These are phyloP conservation scores for Monilinia polystroma DNA, from an alignment of 2,329 filamentous ascomycete species.

Conservation along the genomic window DNA sequence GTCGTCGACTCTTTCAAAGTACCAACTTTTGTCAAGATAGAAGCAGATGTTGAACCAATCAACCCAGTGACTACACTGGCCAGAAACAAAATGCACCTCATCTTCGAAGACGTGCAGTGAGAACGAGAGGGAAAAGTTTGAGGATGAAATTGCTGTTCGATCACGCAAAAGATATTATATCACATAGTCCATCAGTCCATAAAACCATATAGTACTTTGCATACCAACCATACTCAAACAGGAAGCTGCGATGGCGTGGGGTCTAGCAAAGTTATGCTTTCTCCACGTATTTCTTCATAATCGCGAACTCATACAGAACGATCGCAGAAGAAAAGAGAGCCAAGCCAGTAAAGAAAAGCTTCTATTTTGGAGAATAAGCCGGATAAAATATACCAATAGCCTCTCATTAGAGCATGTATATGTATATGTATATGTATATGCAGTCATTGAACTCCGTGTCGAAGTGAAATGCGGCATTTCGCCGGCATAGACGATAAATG, in stretches of 20 bases:
- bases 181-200: neutral
- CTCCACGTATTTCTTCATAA: constrained; percentile 8
- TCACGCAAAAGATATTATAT: constrained; percentile 12
- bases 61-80: constrained; percentile 20
- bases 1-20: constrained; percentile 1
- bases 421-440: neutral
- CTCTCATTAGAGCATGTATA: neutral
- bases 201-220: constrained; percentile 9
- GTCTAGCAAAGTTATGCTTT: constrained; percentile 1
- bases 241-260: constrained; percentile 15
- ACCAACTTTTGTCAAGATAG: constrained; percentile 18
- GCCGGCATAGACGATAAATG: constrained; percentile 1
- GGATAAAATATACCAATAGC: neutral
- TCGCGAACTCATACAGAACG: neutral
- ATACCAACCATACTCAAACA: constrained; percentile 19
- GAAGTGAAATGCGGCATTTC: neutral
- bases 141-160: neutral
- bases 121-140: neutral
- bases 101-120: neutral
- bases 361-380: constrained; percentile 6
- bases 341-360: constrained; percentile 1
- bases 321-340: neutral
- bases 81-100: constrained; percentile 20
- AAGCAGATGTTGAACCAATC: constrained; percentile 11
- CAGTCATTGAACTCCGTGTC: neutral